Evolutionary conservation across 2,329 filamentous ascomycete genomes (phyloP).

Genomic region (Xylaria sp.): DNA sequence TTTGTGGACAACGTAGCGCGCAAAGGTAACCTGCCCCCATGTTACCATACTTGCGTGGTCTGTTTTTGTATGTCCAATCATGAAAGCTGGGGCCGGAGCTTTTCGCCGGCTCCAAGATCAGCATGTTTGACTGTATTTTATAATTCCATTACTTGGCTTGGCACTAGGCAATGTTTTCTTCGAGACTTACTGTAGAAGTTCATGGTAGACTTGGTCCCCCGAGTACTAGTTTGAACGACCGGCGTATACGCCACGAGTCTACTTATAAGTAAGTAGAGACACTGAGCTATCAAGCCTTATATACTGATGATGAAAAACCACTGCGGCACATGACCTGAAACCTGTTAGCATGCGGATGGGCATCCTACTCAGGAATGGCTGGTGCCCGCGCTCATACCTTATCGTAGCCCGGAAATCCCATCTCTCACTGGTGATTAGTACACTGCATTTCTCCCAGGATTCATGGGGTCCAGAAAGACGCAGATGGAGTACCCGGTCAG

Average conservation of each 20-base stretch:
- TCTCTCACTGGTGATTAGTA: constrained; percentile 1
- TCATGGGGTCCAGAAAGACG: neutral
- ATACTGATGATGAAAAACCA: constrained; percentile 3
- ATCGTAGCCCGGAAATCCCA: neutral
- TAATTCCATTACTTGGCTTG: constrained; percentile 3
- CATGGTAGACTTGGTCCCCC: neutral
- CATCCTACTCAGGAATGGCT: neutral
- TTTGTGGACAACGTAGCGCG: neutral
- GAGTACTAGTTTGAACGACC: neutral
- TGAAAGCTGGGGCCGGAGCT: neutral
- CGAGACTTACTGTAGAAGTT: neutral
- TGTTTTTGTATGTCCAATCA: neutral
- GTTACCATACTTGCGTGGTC: neutral
- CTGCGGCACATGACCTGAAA: constrained; percentile 28
- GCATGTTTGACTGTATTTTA: neutral
- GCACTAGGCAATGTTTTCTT: neutral
- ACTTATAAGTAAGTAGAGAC: too few relatives aligned
- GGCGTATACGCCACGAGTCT: neutral
- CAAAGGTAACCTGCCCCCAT: constrained; percentile 12
- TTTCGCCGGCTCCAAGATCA: neutral
- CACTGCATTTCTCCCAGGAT: neutral
- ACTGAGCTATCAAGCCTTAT: constrained; percentile 2
- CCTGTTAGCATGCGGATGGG: constrained; percentile 21
- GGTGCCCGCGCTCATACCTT: neutral
- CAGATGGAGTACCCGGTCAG: neutral